A percentile compares a stretch with the other conserved stretches of the same genome.
Evolutionary conservation across 805 yeast species (phyloP).

Genomic region (Saturnispora saitoi): DNA sequence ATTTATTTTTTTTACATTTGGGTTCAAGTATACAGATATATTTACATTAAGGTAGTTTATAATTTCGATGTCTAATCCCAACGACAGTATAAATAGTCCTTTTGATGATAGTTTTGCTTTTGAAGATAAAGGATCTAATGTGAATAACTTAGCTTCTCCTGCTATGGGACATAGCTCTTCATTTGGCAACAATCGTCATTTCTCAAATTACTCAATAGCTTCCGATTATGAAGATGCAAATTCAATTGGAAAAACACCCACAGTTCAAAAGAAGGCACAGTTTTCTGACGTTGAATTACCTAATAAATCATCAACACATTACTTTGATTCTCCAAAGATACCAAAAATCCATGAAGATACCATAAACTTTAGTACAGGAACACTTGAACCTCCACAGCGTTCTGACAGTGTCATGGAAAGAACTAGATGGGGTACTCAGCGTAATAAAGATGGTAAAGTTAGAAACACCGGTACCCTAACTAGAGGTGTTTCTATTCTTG

Average conservation of each 20-base stretch:
- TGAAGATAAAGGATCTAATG: slow-evolving; percentile 4
- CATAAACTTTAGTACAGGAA: slow-evolving; percentile 19
- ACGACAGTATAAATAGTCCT: slow-evolving; percentile 13
- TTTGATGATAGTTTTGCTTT: slow-evolving; percentile 17
- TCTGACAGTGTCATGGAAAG: slow-evolving; percentile 55
- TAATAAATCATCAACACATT: background rate
- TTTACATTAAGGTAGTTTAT: too few relatives aligned
- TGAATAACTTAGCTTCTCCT: slow-evolving; percentile 12
- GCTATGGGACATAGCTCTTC: slow-evolving; percentile 11
- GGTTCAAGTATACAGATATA: background rate
- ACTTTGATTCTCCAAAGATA: background rate
- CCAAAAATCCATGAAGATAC: slow-evolving; percentile 7
- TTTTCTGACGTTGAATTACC: slow-evolving; percentile 12
- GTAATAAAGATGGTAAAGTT: slow-evolving; percentile 66
- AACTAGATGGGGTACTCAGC: slow-evolving; percentile 86
- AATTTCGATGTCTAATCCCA: background rate
- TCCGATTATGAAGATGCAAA: slow-evolving; percentile 15
- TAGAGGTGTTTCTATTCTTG: slow-evolving; percentile 17
- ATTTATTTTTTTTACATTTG: background rate
- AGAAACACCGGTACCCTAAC: slow-evolving; percentile 5
- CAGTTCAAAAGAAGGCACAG: slow-evolving; percentile 14
- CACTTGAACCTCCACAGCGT: slow-evolving; percentile 24
- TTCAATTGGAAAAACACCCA: slow-evolving; percentile 22
- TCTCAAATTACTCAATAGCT: slow-evolving; percentile 14
- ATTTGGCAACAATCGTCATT: slow-evolving; percentile 11